Evolutionary conservation across 163 green algal genomes (phyloP), one percentile per base, ranked within the genome.

Genomic region (Trebouxiophyceae sp.): DNA sequence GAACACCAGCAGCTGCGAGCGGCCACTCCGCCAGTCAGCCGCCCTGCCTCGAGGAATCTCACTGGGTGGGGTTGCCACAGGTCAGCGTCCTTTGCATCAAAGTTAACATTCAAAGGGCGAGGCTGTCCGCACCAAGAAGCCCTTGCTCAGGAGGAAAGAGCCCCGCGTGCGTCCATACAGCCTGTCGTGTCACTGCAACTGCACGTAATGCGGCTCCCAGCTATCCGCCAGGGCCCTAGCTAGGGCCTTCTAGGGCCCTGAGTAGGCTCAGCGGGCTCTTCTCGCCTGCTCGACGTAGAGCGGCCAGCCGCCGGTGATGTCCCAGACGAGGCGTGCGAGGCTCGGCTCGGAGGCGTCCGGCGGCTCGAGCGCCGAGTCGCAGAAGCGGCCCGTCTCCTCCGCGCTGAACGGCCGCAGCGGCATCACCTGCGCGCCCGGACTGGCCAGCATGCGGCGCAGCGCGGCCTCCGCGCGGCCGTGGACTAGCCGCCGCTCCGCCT

Each of bases 251-350:
- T n/a, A n/a, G n/a, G n/a, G n/a, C n/a, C n/a, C n/a, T n/a, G n/a
- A n/a, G n/a, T n/a, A n/a, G n/a, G n/a, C n/a, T n/a, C n/a, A n/a
- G n/a, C n/a, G n/a, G n/a, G n/a, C n/a, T n/a, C n/a, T n/a, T n/a
- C n/a, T 22, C 47, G 84, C 73, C 60, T 86, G 80, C 68, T 87
- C 77, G 31, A 86, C 75, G 63, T 79, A 90, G 45, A 87, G 66
- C n/a, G 86, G 86, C 72, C 88, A 79, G 57, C 86, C 86, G 7
- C 74, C 75, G 19, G 80, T 86, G 62, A 85, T 85, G 65, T 88
- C 84, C 75, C 77, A 84, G 23, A 91, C 66, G 30, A 73, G 33
- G 32, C 60, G 67, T 47, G 62, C 45, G 23, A 73, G 54, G 7
- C 69, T 45, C n/a, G 33, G 12, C 50, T 58, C 28, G 23, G 67